These are phyloP conservation scores for Plasmopara muralis DNA, from an alignment of 352 stramenopile species.

Conservation along the genomic window DNA sequence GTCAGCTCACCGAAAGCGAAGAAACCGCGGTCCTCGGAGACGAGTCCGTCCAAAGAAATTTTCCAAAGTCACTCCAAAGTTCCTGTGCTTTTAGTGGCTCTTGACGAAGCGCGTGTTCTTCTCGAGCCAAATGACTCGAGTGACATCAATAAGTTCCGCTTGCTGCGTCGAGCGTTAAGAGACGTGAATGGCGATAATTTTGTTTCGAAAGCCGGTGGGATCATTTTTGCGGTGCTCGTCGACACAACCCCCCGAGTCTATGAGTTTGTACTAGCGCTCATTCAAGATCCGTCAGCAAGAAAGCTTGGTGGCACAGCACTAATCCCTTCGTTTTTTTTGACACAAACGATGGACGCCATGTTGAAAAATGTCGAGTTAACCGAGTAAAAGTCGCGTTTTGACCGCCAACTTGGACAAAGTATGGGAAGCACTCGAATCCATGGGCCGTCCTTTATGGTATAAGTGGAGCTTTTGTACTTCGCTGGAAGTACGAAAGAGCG, in stretches of 20 bases:
- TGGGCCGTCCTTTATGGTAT: not conserved
- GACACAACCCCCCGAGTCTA: slow-evolving; percentile 12
- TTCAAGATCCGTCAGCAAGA: slow-evolving; percentile 1
- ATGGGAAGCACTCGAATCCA: not conserved
- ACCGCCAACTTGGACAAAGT: not conserved
- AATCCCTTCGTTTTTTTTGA: slow-evolving; percentile 64
- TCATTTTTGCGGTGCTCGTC: slow-evolving; percentile 33
- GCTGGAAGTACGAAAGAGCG: not conserved
- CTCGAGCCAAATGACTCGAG: not conserved
- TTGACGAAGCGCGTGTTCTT: not conserved
- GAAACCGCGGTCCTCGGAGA: not conserved
- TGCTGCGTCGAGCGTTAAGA: not conserved
- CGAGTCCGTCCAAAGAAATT: not conserved
- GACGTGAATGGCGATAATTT: not conserved
- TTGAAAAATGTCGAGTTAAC: not conserved
- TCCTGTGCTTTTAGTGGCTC: not conserved
- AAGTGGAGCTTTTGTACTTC: not conserved
- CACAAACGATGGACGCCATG: slow-evolving; percentile 21
- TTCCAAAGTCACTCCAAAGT: no score
- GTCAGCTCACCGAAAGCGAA: not conserved
- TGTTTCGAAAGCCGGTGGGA: not conserved
- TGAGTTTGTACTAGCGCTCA: not conserved
- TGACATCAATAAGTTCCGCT: not conserved
- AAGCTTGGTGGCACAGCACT: slow-evolving; percentile 13
- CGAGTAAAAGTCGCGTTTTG: not conserved